A percentile compares a stretch with the other conserved stretches of the same genome.
These are phyloP conservation scores for Rhodofomes roseus DNA, from an alignment of 1,284 basidiomycete species.

Conservation along the genomic window DNA sequence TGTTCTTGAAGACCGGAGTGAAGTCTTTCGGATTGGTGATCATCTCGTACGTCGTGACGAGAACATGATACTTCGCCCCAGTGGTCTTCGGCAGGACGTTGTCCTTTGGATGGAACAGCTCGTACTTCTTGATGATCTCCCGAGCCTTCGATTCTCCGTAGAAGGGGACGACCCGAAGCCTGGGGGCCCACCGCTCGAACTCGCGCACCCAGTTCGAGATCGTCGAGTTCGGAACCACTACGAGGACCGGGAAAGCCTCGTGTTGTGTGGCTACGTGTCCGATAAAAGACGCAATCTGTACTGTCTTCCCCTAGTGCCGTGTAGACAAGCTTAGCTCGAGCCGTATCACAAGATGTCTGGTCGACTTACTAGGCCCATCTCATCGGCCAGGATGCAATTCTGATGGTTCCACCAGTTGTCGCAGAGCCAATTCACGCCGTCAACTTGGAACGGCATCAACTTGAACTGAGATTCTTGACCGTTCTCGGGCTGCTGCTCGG, in stretches of 20 bases:
- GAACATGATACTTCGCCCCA: slow-evolving; percentile 75
- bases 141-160: slow-evolving; percentile 77
- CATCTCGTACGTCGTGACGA: slow-evolving; percentile 89
- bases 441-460: slow-evolving; percentile 87
- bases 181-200: slow-evolving; percentile 89
- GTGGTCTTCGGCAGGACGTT: slow-evolving; percentile 31
- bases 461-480: slow-evolving; percentile 60
- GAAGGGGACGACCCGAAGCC: slow-evolving; percentile 78
- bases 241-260: slow-evolving; percentile 73
- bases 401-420: slow-evolving; percentile 88
- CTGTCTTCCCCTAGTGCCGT: slow-evolving; percentile 76
- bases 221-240: slow-evolving; percentile 94
- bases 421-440: slow-evolving; percentile 91
- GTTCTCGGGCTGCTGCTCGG: slow-evolving; percentile 51
- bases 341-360: neutral
- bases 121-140: slow-evolving; percentile 79
- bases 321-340: slow-evolving; percentile 5
- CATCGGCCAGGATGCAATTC: slow-evolving; percentile 93
- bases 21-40: slow-evolving; percentile 68
- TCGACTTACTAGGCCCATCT: slow-evolving; percentile 86
- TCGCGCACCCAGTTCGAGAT: slow-evolving; percentile 87
- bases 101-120: slow-evolving; percentile 61
- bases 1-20: slow-evolving; percentile 66
- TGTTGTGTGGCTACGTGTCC: slow-evolving; percentile 68
- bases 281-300: slow-evolving; percentile 87